Evolutionary conservation across 2,329 filamentous ascomycete genomes (phyloP).

Genomic region (Claviceps fusiformis): DNA sequence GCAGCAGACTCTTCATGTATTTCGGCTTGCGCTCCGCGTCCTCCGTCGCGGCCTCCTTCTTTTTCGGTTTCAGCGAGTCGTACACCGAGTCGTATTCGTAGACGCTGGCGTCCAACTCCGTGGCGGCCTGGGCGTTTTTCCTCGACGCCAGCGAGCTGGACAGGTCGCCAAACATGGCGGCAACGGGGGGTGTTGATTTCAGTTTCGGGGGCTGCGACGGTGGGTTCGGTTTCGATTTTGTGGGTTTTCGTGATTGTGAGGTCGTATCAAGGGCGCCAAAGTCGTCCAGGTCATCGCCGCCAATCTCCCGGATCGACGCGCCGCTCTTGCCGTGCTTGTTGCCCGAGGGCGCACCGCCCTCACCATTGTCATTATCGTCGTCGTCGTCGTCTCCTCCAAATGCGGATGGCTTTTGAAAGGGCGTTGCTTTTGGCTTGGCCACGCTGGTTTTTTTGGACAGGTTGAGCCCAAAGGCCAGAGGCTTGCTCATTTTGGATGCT

Average conservation of each 20-base stretch:
- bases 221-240: constrained; percentile 19
- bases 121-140: constrained; percentile 50
- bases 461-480: constrained; percentile 45
- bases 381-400: constrained; percentile 40
- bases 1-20: constrained; percentile 64
- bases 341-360: constrained; percentile 25
- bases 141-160: constrained; percentile 50
- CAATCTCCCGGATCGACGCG: constrained; percentile 42
- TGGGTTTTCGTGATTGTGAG: constrained; percentile 17
- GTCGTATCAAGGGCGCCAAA: constrained; percentile 17
- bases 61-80: constrained; percentile 57
- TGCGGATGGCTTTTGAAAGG: constrained; percentile 35
- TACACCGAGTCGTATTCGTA: constrained; percentile 81
- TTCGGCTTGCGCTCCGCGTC: constrained; percentile 52
- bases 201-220: constrained; percentile 28
- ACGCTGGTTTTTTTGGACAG: constrained; percentile 41
- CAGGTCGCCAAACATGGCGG: constrained; percentile 47
- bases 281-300: constrained; percentile 49
- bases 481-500: constrained; percentile 30
- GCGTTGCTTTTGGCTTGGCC: constrained; percentile 32
- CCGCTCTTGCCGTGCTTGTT: constrained; percentile 27
- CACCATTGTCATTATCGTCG: constrained; percentile 27
- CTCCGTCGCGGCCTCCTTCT: constrained; percentile 42
- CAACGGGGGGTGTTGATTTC: constrained; percentile 28
- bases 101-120: constrained; percentile 56